A percentile compares a stretch with the other conserved stretches of the same genome.
These are phyloP conservation scores for Ambrosiella cleistominuta DNA, from an alignment of 2,329 filamentous ascomycete genomes.

Conservation along the genomic window DNA sequence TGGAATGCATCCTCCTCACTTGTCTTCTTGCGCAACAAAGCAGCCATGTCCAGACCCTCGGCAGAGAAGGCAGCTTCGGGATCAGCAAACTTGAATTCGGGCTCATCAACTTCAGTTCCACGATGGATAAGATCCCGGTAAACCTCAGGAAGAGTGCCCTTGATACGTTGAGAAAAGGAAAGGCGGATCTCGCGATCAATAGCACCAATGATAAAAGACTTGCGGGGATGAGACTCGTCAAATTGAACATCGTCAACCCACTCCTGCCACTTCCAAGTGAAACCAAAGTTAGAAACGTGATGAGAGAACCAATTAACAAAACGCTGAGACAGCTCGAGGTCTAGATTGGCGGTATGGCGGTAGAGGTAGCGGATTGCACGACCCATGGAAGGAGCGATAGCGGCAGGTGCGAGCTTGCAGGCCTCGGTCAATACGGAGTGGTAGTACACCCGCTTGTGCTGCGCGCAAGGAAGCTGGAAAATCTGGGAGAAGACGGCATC, in stretches of 20 bases:
- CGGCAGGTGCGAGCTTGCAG: slow-evolving; percentile 87
- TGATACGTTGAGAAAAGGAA: slow-evolving; percentile 90
- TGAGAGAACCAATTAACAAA: slow-evolving; percentile 98
- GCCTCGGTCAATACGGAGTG: slow-evolving; percentile 87
- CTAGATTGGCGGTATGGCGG: slow-evolving; percentile 62
- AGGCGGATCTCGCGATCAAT: slow-evolving; percentile 93
- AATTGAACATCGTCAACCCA: slow-evolving; percentile 79
- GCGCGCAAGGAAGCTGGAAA: slow-evolving; percentile 67
- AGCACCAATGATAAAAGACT: slow-evolving; percentile 80
- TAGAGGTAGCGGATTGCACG: slow-evolving; percentile 87
- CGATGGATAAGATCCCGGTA: slow-evolving; percentile 69
- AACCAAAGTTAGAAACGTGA: slow-evolving; percentile 96
- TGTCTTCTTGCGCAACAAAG: slow-evolving; percentile 67
- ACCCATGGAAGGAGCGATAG: slow-evolving; percentile 87
- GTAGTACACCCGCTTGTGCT: slow-evolving; percentile 93
- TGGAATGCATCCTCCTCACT: slow-evolving; percentile 66
- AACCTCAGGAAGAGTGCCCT: slow-evolving; percentile 71
- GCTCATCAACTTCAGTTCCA: slow-evolving; percentile 88
- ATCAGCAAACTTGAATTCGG: slow-evolving; percentile 77
- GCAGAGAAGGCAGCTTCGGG: slow-evolving; percentile 64
- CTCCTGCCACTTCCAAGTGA: slow-evolving; percentile 98
- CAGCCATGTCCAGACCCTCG: slow-evolving; percentile 68
- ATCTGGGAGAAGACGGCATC: slow-evolving; percentile 94
- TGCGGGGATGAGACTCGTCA: slow-evolving; percentile 63
- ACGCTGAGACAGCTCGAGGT: slow-evolving; percentile 68